phyloP scores from a whole-genome alignment of 805 yeast genomes.

The Nematodospora valgi region DNA sequence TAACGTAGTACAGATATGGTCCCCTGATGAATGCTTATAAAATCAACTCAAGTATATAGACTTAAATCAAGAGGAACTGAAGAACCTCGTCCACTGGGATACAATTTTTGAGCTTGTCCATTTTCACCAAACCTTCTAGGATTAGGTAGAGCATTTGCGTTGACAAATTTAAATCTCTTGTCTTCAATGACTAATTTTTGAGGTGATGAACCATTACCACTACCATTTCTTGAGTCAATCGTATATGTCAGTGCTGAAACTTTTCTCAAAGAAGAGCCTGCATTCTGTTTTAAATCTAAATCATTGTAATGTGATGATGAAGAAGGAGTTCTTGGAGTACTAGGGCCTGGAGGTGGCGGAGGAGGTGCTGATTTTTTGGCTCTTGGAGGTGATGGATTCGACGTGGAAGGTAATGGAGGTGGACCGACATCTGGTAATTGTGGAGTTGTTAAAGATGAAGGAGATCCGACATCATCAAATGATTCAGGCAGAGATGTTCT shows the following conservation, averaged over 20 bases:
- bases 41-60: conserved; percentile 12
- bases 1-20: conserved; percentile 76
- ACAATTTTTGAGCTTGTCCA: conserved; percentile 53
- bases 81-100: conserved; percentile 94
- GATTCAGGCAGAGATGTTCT: neutral
- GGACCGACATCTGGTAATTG: conserved; percentile 25
- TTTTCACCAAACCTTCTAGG: conserved; percentile 78
- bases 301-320: conserved; percentile 12
- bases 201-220: conserved; percentile 14
- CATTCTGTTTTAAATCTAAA: conserved; percentile 41
- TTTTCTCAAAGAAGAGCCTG: conserved; percentile 52
- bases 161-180: conserved; percentile 63
- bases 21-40: conserved; percentile 8
- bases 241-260: conserved; percentile 67
- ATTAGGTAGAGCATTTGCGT: conserved; percentile 69
- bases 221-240: conserved; percentile 34
- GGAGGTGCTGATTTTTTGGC: conserved; percentile 14
- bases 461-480: neutral
- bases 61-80: conserved; percentile 79
- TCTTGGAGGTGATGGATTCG: conserved; percentile 10
- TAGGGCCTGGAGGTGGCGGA: conserved; percentile 23
- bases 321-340: conserved; percentile 30
- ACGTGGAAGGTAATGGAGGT: conserved; percentile 29
- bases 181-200: conserved; percentile 60
- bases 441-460: conserved; percentile 23